Percentiles rank a stretch among this genome's conserved stretches.
Evolutionary conservation across 202 grass and related monocot genomes (phyloP).

Genomic region (Hordeum pubiflorum): DNA sequence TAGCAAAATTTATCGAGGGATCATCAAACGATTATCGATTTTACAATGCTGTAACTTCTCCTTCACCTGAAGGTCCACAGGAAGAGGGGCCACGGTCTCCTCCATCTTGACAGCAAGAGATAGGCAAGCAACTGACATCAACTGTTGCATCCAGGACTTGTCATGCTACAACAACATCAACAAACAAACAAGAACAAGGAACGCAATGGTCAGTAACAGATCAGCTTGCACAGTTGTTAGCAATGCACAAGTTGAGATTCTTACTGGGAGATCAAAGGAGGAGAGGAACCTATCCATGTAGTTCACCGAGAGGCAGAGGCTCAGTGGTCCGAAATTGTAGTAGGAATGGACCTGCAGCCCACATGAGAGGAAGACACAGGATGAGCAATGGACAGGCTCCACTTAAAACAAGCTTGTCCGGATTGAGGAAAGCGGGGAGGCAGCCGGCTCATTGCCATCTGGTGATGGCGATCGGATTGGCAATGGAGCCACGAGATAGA

Average conservation of each 20-base stretch:
- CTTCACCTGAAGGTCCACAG: conserved; percentile 67
- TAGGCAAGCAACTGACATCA: conserved; percentile 75
- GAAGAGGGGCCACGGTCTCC: conserved; percentile 48
- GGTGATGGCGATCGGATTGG: conserved; percentile 19
- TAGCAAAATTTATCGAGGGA: background rate
- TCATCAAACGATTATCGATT: background rate
- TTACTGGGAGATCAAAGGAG: conserved; percentile 53
- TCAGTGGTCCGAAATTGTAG: conserved; percentile 79
- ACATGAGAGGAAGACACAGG: conserved; percentile 37
- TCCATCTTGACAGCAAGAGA: conserved; percentile 83
- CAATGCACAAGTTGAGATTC: conserved; percentile 24
- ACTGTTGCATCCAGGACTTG: conserved; percentile 58
- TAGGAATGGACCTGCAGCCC: conserved; percentile 69
- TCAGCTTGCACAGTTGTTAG: background rate
- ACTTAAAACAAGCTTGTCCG: conserved; percentile 24
- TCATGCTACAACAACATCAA: conserved; percentile 40
- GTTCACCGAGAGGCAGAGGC: conserved; percentile 65
- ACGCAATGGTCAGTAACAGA: conserved; percentile 9
- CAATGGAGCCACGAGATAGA: conserved; percentile 22
- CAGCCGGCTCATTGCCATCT: conserved; percentile 8
- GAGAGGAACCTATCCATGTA: conserved; percentile 88
- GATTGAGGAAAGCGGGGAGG: background rate
- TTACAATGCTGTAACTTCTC: conserved; percentile 17
- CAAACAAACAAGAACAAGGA: background rate
- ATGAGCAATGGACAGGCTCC: conserved; percentile 30